Evolutionary conservation across 1,284 basidiomycete species (phyloP).

Genomic region (Apiotrichum domesticum): DNA sequence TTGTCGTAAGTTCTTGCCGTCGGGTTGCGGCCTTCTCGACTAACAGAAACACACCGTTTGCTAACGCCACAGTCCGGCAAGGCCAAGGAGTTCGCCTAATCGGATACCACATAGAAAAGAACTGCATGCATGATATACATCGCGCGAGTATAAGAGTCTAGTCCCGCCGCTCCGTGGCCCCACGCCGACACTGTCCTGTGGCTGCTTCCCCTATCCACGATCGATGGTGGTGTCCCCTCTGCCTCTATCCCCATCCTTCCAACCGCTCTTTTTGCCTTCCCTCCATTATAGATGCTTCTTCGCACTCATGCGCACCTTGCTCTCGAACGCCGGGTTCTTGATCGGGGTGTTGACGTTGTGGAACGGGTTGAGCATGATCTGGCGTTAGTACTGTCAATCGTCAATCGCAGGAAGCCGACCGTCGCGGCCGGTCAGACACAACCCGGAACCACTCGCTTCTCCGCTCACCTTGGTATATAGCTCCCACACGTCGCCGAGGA

Average conservation of each 20-base stretch:
- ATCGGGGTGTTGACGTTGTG: slow-evolving; percentile 80
- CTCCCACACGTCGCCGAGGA: slow-evolving; percentile 93
- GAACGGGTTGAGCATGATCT: slow-evolving; percentile 88
- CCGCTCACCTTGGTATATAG: slow-evolving; percentile 76
- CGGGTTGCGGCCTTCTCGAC: background rate
- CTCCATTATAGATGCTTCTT: slow-evolving; percentile 64
- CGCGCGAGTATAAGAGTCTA: background rate
- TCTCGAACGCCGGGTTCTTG: slow-evolving; percentile 71
- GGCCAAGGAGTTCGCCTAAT: slow-evolving; percentile 46
- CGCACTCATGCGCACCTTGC: slow-evolving; percentile 73
- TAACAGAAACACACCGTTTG: background rate
- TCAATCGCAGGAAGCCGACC: background rate
- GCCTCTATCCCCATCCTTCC: background rate
- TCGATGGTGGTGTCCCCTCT: background rate
- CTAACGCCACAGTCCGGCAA: slow-evolving; percentile 41
- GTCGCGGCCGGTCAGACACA: background rate
- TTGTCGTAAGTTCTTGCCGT: slow-evolving; percentile 37
- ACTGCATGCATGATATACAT: slow-evolving; percentile 23
- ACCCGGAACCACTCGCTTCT: too few relatives aligned
- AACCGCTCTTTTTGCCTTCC: slow-evolving; percentile 5
- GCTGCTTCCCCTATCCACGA: background rate
- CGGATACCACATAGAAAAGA: slow-evolving; percentile 10
- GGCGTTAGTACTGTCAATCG: slow-evolving; percentile 4
- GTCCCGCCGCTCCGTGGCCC: background rate
- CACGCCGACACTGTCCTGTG: background rate